A percentile compares a stretch with the other conserved stretches of the same genome.
phyloP scores from a whole-genome alignment of 2,329 filamentous ascomycete species.

The Pezicula radicicola region DNA sequence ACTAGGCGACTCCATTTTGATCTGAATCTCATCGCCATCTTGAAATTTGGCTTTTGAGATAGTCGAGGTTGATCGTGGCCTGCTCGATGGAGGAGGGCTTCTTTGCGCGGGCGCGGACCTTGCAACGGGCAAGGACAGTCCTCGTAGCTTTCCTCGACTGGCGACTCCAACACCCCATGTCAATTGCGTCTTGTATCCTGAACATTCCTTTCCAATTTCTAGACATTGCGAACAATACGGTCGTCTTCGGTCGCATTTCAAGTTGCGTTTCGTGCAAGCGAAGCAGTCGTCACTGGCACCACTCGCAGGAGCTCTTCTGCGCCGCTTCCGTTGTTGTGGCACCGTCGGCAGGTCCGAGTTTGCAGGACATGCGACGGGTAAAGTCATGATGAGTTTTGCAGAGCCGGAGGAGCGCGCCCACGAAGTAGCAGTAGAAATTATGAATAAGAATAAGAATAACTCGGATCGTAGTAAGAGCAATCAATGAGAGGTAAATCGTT shows the following conservation, averaged over 20 bases:
- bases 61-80: constrained; percentile 24
- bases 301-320: constrained; percentile 82
- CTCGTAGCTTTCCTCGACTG: constrained; percentile 89
- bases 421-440: not conserved
- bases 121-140: constrained; percentile 72
- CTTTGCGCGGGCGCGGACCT: constrained; percentile 49
- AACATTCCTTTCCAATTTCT: constrained; percentile 87
- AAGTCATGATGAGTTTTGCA: constrained; percentile 23
- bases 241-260: constrained; percentile 85
- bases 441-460: too few relatives aligned
- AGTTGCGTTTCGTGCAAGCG: constrained; percentile 78
- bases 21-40: constrained; percentile 24
- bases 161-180: constrained; percentile 97
- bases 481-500: not conserved
- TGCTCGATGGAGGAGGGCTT: constrained; percentile 22
- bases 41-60: constrained; percentile 13
- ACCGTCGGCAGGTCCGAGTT: constrained; percentile 24
- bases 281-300: constrained; percentile 96
- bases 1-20: constrained; percentile 25
- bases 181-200: constrained; percentile 92
- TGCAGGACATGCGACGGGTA: constrained; percentile 27
- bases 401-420: not conserved
- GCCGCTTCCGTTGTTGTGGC: constrained; percentile 52
- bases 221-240: constrained; percentile 96
- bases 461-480: too few relatives aligned